phyloP scores from a whole-genome alignment of 257 asterid species.

The Nicotiana tomentosiformis region DNA sequence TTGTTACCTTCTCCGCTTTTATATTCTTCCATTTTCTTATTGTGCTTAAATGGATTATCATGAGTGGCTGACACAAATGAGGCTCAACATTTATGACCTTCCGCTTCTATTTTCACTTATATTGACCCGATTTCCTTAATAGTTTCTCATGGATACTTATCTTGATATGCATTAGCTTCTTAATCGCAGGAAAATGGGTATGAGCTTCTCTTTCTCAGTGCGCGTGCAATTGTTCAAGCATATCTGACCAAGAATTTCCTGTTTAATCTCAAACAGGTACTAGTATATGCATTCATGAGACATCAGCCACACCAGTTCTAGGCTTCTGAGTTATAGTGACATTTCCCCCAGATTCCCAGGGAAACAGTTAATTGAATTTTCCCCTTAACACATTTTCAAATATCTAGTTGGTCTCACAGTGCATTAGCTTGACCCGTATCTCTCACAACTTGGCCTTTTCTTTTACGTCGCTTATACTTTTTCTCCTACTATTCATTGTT shows the following conservation, averaged over 20 bases:
- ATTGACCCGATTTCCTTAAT: not conserved
- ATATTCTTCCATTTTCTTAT: not conserved
- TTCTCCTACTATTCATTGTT: not conserved
- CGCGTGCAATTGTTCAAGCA: conserved; percentile 98
- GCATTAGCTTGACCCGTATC: not conserved
- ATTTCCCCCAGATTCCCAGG: not conserved
- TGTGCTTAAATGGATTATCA: not conserved
- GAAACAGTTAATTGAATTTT: not conserved
- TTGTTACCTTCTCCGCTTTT: not conserved
- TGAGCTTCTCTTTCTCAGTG: conserved; percentile 94
- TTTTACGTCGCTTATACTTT: not conserved
- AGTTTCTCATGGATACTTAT: not conserved
- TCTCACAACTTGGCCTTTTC: not conserved
- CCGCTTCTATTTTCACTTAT: not conserved
- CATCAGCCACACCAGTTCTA: not conserved
- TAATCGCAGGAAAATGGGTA: conserved; percentile 82
- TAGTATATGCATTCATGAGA: not conserved
- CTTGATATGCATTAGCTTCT: not conserved
- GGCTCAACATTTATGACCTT: not conserved
- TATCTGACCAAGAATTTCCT: conserved; percentile 87
- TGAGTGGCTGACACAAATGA: not conserved
- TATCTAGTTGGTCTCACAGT: not conserved
- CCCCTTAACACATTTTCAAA: not conserved
- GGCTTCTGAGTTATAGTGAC: not conserved
- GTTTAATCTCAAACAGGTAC: conserved; percentile 93